Evolutionary conservation across 495 filamentous ascomycete genomes (phyloP), one percentile per base, ranked within the genome.

Genomic region (Oleoguttula mirabilis): DNA sequence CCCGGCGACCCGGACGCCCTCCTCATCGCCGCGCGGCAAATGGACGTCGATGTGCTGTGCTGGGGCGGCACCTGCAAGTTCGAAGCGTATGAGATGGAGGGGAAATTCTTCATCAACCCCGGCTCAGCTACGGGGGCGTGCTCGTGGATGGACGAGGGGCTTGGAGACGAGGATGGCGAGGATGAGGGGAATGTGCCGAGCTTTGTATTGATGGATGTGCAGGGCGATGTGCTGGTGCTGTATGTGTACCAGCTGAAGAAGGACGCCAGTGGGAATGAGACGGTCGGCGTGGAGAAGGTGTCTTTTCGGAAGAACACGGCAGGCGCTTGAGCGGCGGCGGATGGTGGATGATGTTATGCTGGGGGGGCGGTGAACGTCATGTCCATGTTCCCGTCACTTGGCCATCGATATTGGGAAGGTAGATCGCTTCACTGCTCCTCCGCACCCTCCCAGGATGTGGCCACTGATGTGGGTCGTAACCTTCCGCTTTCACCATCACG

Each of bases 151-250:
- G 83, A 68, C 69, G 75, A 67, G 71, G 70, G 23, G 21, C 63
- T 44, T 72, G 77, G 21, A 78, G 35, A 73, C 86, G 58, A 80
- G 73, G 32, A 79, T 77, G 0, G 81, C 37, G 76, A 77, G 14
- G 79, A 72, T 15, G 88, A 94, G 58, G 84, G 92, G 27, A 81
- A 82, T 43, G 78, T 79, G 41, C 90, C 90, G 36, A 96, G 92
- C 58, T 99, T 99, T 63, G 94, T 90, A 60, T 63, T 99, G 63
- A 96, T 99, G 90, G 92, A 99, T 75, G 90, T 95, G 23, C 90
- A 99, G 76, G 90, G 90, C 14, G 90, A 94, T 64, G 88, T 93
- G 10, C 72, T 99, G 27, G 88, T 94, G 45, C 69, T 99, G 35
- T 96, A 99, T 58, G 90, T 99, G 41, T 99, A 99, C 64, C 90